These are phyloP conservation scores for Fusarium pseudograminearum DNA, from an alignment of 2,329 filamentous ascomycete genomes.

Conservation along the genomic window DNA sequence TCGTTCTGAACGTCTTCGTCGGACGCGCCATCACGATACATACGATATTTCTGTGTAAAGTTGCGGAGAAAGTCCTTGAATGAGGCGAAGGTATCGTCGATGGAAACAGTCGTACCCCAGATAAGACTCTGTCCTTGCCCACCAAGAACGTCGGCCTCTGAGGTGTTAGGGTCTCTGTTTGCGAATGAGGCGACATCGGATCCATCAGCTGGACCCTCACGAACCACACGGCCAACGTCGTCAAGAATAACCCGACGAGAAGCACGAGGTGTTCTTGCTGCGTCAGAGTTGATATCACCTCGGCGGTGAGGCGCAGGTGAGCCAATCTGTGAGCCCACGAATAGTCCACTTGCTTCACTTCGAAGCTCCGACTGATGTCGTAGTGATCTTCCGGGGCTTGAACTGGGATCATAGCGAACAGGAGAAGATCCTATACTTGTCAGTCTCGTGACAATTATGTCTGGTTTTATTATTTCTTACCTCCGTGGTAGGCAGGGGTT, in stretches of 20 bases:
- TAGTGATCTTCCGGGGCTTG: conserved; percentile 78
- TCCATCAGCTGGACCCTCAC: conserved; percentile 62
- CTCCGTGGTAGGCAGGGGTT: conserved; percentile 69
- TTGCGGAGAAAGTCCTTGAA: conserved; percentile 95
- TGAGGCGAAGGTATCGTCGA: conserved; percentile 85
- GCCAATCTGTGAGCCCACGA: conserved; percentile 74
- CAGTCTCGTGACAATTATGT: conserved; percentile 4
- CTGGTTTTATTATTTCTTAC: conserved; percentile 57
- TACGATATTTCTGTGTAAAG: conserved; percentile 92
- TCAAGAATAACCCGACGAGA: conserved; percentile 70
- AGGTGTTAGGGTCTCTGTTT: conserved; percentile 82
- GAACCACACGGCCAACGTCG: conserved; percentile 68
- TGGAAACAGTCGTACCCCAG: conserved; percentile 97
- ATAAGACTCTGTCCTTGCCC: conserved; percentile 86
- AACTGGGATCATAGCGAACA: conserved; percentile 90
- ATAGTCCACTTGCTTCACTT: conserved; percentile 88
- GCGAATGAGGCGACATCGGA: conserved; percentile 72
- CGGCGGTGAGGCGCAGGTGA: conserved; percentile 70
- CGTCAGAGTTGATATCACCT: conserved; percentile 88
- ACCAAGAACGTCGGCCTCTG: conserved; percentile 88
- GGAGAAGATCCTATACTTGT: conserved; percentile 82
- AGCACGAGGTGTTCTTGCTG: conserved; percentile 67
- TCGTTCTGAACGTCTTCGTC: conserved; percentile 78
- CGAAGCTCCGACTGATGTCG: conserved; percentile 76
- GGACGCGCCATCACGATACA: conserved; percentile 88